Evolutionary conservation across 1,284 basidiomycete genomes (phyloP), one percentile per base, ranked within the genome.

Genomic region (Puccinia coronata): DNA sequence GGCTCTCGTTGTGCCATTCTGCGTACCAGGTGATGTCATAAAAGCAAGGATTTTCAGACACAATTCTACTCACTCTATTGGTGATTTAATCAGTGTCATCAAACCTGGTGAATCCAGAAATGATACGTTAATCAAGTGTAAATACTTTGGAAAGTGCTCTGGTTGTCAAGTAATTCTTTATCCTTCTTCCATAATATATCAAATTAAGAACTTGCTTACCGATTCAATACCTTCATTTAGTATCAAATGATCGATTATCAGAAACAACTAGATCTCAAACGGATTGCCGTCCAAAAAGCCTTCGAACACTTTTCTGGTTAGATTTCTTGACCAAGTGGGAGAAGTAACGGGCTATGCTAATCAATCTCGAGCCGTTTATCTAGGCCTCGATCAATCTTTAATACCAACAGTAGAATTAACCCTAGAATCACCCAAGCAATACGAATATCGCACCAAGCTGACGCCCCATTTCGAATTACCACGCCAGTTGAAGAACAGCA

Each of bases 401-500:
- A 87, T 98, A 0, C 95, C 96, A 14, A 80, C 85, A 0, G 91
- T 95, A 43, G 88, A 90, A 72, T 87, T 91, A 0, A 98, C 96
- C 0, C 91, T 96, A 23, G 90, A 91, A 8, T 95, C 93, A 0
- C 97, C 96, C 0, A 88, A 92, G 72, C 91, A 96, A 83, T 98
- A 96, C 87, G 90, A 89, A 65, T 99, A 99, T 86, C 91, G 96
- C 31, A 99, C 97, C 0, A 99, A 99, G 87, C 92, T 99, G 69
- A 98, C 96, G 0, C 96, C 96, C 0, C 96, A 99, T 86, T 99
- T 98, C 84, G 93, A 97, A 63, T 90, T 92, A 0, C 91, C 94
- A 0, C 90, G 91, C 0, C 92, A 84, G 59, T 74, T 84, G 25
- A 82, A 84, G 18, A 34, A 75, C 34, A 59, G 31, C 8, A 31